Evolutionary conservation across 306 rosid species (phyloP), one percentile per base, ranked within the genome.

Genomic region (Albizia julibrissin): DNA sequence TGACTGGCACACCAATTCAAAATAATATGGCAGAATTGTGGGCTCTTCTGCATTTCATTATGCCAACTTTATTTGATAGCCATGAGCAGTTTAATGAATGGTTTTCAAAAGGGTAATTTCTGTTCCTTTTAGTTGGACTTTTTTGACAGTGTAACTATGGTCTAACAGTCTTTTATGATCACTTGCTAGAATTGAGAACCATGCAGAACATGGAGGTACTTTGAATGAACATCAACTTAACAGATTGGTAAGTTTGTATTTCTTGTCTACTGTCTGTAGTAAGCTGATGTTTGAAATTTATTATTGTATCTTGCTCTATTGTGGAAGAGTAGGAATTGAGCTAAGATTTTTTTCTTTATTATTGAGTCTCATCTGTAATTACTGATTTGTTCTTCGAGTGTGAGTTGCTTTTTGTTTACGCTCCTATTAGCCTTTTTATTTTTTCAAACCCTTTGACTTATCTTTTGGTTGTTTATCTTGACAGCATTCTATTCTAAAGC

Each of bases 171-270:
- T 82, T 69, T 54, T 80, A 47, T 83, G 58, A 65, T 78, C 29
- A 50, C 79, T 49, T 87, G 74, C 72, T 90, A 95, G 99, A 85
- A 95, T 95, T 70, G 99, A 95, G 88, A 92, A 90, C 78, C 99
- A 95, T 84, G 99, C 99, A 22, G 99, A 95, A 86, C 98, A 95
- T 80, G 99, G 99, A 75, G 99, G 98, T 84, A 95, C 99, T 79
- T 83, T 95, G 86, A 95, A 95, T 19, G 99, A 95, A 86, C 99
- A 95, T 85, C 99, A 95, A 84, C 97, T 95, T 74, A 95, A 88
- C 91, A 87, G 99, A 84, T 89, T 95, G 94, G 99, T 95, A 77
- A 83, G 98, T 86, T 74, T 73, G 68, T 31, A 71, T 81, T 78
- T 75, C 75, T 79, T 31, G 22, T 77, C 52, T 81, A 39, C 67